A percentile compares a stretch with the other conserved stretches of the same genome.
phyloP scores from a whole-genome alignment of 768 basidiomycete species.

The Psilocybe cubensis region DNA sequence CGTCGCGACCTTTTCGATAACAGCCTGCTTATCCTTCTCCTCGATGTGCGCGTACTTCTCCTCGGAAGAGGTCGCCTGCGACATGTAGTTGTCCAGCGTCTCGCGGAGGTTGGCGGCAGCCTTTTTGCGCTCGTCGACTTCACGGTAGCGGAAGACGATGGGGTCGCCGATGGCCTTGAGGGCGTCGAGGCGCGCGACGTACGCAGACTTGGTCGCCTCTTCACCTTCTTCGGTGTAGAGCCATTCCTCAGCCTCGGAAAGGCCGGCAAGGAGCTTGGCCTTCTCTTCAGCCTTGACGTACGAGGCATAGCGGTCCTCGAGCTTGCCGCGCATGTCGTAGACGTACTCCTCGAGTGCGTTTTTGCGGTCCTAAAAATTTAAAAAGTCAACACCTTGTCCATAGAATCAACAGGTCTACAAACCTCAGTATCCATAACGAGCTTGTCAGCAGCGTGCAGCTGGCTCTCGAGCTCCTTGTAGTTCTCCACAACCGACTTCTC shows the following conservation, averaged over 20 bases:
- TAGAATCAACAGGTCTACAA: slow-evolving; percentile 22
- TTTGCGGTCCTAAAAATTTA: slow-evolving; percentile 78
- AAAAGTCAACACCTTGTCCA: background rate
- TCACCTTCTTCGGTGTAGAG: slow-evolving; percentile 97
- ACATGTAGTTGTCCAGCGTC: slow-evolving; percentile 84
- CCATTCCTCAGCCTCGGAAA: slow-evolving; percentile 92
- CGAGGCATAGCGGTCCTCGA: slow-evolving; percentile 83
- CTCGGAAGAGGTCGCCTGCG: slow-evolving; percentile 80
- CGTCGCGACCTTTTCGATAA: slow-evolving; percentile 90
- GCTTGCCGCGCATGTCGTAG: slow-evolving; percentile 91
- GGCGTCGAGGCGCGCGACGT: slow-evolving; percentile 79
- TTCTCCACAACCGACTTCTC: slow-evolving; percentile 66
- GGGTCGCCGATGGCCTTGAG: slow-evolving; percentile 90
- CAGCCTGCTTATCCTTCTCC: slow-evolving; percentile 81
- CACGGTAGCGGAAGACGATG: slow-evolving; percentile 80
- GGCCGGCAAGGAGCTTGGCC: slow-evolving; percentile 66
- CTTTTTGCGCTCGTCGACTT: slow-evolving; percentile 78
- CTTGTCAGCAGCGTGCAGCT: slow-evolving; percentile 92
- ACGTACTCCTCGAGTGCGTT: slow-evolving; percentile 99
- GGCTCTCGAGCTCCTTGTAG: slow-evolving; percentile 79
- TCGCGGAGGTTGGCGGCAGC: slow-evolving; percentile 82
- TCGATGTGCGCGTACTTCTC: slow-evolving; percentile 91
- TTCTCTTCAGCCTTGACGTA: slow-evolving; percentile 83
- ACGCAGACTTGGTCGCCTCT: slow-evolving; percentile 95
- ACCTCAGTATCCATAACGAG: slow-evolving; percentile 98